phyloP scores from a whole-genome alignment of 2,329 filamentous ascomycete species.

The Daldinia eschscholtzii region DNA sequence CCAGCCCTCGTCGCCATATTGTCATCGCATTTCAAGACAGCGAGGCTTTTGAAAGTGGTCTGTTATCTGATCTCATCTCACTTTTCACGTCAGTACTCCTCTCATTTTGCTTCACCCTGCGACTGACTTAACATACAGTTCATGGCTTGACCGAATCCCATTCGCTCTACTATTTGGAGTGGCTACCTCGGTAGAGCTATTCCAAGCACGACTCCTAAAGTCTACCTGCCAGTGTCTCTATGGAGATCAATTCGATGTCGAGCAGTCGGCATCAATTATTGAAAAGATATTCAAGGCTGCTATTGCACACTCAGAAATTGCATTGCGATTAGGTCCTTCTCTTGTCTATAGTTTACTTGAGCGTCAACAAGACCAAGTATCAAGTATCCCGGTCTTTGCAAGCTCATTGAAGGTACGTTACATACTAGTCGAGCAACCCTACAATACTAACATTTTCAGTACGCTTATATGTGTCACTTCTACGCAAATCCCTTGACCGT shows the following conservation, averaged over 20 bases:
- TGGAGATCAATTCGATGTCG: conserved; percentile 82
- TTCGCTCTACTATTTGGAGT: conserved; percentile 84
- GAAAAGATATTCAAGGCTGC: conserved; percentile 78
- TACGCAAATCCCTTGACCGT: conserved; percentile 82
- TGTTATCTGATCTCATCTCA: conserved; percentile 78
- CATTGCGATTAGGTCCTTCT: conserved; percentile 72
- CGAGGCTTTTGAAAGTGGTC: conserved; percentile 79
- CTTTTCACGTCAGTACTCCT: conserved; percentile 73
- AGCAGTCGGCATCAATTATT: conserved; percentile 77
- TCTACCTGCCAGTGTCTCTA: conserved; percentile 75
- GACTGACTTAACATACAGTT: conserved; percentile 48
- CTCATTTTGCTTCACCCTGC: background rate
- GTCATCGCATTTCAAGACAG: conserved; percentile 84
- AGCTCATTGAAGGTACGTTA: conserved; percentile 74
- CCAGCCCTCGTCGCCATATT: conserved; percentile 68
- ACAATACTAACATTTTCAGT: conserved; percentile 61
- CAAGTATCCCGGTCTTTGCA: conserved; percentile 79
- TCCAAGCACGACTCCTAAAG: conserved; percentile 79
- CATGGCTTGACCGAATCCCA: conserved; percentile 80
- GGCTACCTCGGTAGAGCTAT: conserved; percentile 83
- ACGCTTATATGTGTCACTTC: conserved; percentile 88
- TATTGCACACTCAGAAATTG: conserved; percentile 68
- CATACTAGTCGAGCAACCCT: background rate
- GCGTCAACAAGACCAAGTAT: conserved; percentile 81
- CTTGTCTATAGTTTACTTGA: conserved; percentile 75